Base-by-base conservation (phyloP, 2,329 filamentous ascomycete species). In the Hypoxylon sp. region DNA sequence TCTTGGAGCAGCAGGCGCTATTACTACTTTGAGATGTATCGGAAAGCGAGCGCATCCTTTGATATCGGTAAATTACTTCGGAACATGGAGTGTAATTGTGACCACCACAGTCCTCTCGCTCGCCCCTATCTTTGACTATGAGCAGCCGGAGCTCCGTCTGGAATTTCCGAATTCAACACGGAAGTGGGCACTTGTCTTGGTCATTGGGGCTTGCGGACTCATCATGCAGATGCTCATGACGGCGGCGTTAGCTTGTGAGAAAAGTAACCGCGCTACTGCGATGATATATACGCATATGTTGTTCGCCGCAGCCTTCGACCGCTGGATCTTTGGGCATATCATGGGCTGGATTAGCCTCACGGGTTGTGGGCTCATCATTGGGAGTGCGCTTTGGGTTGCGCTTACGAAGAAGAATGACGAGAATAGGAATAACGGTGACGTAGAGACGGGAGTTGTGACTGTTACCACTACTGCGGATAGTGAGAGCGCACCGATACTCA, bases 1-100 rank as follows among this genome's bases (percentile, higher is more conserved):
- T 0, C 72, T 93, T 0, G 94, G 94, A 7, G 87, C 90, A 6
- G 89, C 92, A 0, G 87, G 87, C 2, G 93, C 93, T 6, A 94
- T 90, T 75, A 93, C 90, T 0, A 88, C 88, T 0, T 91, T 97
- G 69, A 86, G 93, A 14, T 89, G 91, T 79, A 95, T 97, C 67
- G 94, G 94, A 13, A 88, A 88, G 72, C 87, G 92, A 28, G 91
- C 92, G 0, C 93, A 97, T 76, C 88, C 94, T 0, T 83, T 97
- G n/a, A 89, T 97, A 63, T 91, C 88, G 1, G 93, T 97, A 61
- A 97, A 93, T 74, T 97, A 94, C 79, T 97, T 97, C 75, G 89
- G 89, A 2, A 82, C 84, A 0, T 90, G 88, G 81, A 92, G 90
- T 73, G 90, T 88, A 0, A 73, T 94, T 2, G 89, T 97, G 51